Base-by-base conservation (phyloP, 2,329 filamentous ascomycete species). In the Pseudocercospora ulei region DNA sequence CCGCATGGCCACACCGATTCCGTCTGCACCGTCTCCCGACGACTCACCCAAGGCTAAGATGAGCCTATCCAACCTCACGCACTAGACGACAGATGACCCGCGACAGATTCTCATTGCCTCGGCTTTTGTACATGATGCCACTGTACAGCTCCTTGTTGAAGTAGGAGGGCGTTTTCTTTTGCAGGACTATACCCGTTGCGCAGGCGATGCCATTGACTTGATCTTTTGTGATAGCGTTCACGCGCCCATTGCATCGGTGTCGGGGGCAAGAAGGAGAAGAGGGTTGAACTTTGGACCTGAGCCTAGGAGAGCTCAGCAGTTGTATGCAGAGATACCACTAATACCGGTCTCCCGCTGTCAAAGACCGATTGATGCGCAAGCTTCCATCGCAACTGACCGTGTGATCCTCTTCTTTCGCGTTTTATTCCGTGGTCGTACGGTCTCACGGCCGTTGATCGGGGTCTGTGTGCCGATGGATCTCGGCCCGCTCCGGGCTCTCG, bases 41-140 rank as follows among this genome's bases (percentile, higher is more conserved):
- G 59, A 51, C 39, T 61, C 58, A 22, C 59, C 59, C 14, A 55
- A 55, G 48, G 57, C 60, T 40, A 60, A 60, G 51, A 62, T 62
- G 59, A 58, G 57, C 46, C 48, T 62, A 12, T 60, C 58, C 9
- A 59, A 60, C 38, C 54, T 62, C 26, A 61, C 56, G 3, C 54
- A 56, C 40, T 57, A 41, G 23, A 45, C 39, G 38, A 44, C 38
- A 40, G 24, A 31, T 33, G n/a, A n/a, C n/a, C n/a, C n/a, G n/a
- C n/a, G n/a, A n/a, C n/a, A n/a, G n/a, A n/a, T n/a, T n/a, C 14
- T 28, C 18, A 7, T 33, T 26, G 30, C 7, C 18, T 19, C 17
- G 23, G 28, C 28, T 30, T 30, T 22, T 33, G 30, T 33, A 33
- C 28, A 39, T 26, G 35, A 34, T 35, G 18, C 39, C 35, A 29